Base-by-base conservation (phyloP, 495 filamentous ascomycete species). In the Penicillium pulvis region DNA sequence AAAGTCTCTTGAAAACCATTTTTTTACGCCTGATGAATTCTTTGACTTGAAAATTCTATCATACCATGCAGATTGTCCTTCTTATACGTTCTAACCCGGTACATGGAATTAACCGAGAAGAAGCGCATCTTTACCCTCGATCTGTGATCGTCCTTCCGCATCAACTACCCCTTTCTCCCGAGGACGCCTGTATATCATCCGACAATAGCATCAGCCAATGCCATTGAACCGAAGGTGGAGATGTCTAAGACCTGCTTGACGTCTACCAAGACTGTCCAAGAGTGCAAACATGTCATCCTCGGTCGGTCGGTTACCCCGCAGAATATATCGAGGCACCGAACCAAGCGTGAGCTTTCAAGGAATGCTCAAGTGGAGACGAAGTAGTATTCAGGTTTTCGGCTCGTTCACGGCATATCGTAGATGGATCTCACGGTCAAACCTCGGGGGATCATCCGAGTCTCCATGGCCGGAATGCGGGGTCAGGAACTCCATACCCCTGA, bases 381-480 rank as follows among this genome's bases (percentile, higher is more conserved):
- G 28, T 19, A 17, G 30, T 1, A 33, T 31, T 19, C 14, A 31
- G 12, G 8, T 31, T 51, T 35, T 51, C 17, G 26, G 35, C 23
- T 10, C 7, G 7, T 16, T 42, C 51, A 19, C 20, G n/a, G n/a
- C 33, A 17, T 14, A n/a, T 55, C 17, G 9, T 17, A 2, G 14
- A 44, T 30, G 42, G 26, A 30, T 31, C 41, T 46, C 16, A 19
- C 52, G 42, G 52, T 20, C 41, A 55, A 55, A 55, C 30, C 53
- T 36, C 53, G 43, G 53, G 16, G 12, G 26, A 46, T 47, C 17
- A 17, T 35, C 20, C 8, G 33, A 17, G 30, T 16, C 33, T 26
- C 8, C 19, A 10, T 17, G 9, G 35, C 20, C n/a, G 14, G 39
- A 53, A 54, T 10, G 51, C 39, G 23, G 39, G 51, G 36, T n/a